phyloP scores from a whole-genome alignment of 148 eudicot species.

The Spergularia bocconei region DNA sequence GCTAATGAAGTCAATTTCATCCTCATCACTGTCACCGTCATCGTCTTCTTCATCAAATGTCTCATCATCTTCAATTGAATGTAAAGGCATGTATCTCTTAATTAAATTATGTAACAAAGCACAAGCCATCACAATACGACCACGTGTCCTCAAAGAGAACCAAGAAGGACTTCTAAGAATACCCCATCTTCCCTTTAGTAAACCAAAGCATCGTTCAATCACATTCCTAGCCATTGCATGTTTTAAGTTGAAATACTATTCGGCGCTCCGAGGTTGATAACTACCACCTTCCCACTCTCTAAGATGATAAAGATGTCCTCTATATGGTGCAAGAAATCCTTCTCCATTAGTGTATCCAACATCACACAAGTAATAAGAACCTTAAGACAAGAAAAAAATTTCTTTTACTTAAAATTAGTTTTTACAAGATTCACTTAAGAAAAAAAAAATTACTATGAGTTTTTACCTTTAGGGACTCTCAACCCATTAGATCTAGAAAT shows the following conservation, averaged over 20 bases:
- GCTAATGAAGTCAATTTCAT: conserved; percentile 12
- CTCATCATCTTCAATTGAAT: conserved; percentile 9
- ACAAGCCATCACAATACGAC: conserved; percentile 3
- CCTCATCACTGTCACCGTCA: conserved; percentile 6
- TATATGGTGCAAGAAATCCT: conserved; percentile 26
- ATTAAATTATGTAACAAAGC: conserved; percentile 24
- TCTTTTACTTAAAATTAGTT: not conserved
- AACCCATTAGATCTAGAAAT: conserved; percentile 1
- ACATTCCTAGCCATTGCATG: conserved; percentile 27
- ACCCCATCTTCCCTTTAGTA: conserved; percentile 26
- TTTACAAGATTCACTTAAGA: not conserved
- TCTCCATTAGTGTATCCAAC: conserved; percentile 25
- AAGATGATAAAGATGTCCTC: conserved; percentile 17
- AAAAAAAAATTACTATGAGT: not conserved
- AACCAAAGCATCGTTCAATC: conserved; percentile 18
- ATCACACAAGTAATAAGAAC: conserved; percentile 25
- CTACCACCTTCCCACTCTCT: not conserved
- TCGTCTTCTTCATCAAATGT: not conserved
- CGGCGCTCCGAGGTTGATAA: conserved; percentile 12
- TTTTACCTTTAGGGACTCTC: not conserved
- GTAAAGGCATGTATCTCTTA: conserved; percentile 18
- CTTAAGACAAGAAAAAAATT: conserved; percentile 19
- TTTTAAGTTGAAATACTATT: conserved; percentile 29
- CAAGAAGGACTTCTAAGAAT: conserved; percentile 22
- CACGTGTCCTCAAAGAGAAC: conserved; percentile 12